phyloP scores from a whole-genome alignment of 2,329 filamentous ascomycete genomes.

The Uncinocarpus reesii region DNA sequence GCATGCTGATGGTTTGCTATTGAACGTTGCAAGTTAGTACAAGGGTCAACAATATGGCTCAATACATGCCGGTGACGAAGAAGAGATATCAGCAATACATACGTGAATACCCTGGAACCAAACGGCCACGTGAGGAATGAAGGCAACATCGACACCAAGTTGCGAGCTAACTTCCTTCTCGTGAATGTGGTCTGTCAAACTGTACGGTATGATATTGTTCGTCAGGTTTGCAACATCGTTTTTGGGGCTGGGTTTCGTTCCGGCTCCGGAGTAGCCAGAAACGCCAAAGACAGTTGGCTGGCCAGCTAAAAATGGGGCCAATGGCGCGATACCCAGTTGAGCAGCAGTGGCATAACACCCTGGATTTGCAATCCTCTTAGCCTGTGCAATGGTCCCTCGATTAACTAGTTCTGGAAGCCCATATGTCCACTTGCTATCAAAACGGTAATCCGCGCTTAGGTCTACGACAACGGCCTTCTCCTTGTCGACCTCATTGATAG shows the following conservation, averaged over 20 bases:
- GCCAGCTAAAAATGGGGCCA: slow-evolving; percentile 66
- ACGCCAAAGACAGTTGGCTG: slow-evolving; percentile 80
- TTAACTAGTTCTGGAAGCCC: slow-evolving; percentile 77
- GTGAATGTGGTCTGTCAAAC: slow-evolving; percentile 86
- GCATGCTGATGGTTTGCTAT: slow-evolving; percentile 79
- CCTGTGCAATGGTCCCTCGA: slow-evolving; percentile 63
- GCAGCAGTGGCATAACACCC: slow-evolving; percentile 93
- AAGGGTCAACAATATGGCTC: too few species aligned
- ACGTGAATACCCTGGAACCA: slow-evolving; percentile 93
- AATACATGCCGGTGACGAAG: too few species aligned
- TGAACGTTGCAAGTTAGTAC: slow-evolving; percentile 6
- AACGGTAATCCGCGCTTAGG: slow-evolving; percentile 92
- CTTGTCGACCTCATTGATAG: slow-evolving; percentile 61
- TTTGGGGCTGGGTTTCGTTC: slow-evolving; percentile 87
- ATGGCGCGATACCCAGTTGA: slow-evolving; percentile 75
- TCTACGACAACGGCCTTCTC: slow-evolving; percentile 73
- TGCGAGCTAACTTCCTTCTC: slow-evolving; percentile 80
- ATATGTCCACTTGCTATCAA: slow-evolving; percentile 77
- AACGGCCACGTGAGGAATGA: slow-evolving; percentile 86
- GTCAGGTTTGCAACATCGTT: slow-evolving; percentile 76
- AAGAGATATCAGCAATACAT: slow-evolving; percentile 20
- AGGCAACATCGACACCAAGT: slow-evolving; percentile 63
- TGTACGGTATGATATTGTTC: slow-evolving; percentile 86
- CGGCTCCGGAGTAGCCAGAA: slow-evolving; percentile 87
- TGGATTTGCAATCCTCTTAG: slow-evolving; percentile 79